Base-by-base conservation (phyloP, 192 early-diverging fungal genomes). In the Backusella luteola region DNA sequence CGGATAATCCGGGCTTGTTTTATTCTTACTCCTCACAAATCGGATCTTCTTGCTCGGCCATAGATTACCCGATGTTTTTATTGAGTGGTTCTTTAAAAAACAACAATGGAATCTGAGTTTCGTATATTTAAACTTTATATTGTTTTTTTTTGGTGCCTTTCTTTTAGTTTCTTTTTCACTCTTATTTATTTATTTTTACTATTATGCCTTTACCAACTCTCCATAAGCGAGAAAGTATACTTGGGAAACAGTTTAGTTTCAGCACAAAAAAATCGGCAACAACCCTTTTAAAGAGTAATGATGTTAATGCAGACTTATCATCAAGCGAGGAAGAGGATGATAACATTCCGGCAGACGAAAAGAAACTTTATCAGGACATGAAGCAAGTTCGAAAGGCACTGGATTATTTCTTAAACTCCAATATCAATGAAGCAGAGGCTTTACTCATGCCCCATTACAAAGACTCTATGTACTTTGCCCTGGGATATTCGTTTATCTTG, bases 361-460 rank as follows among this genome's bases (percentile, higher is more conserved):
- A 63, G 11, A 63, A 63, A 12, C 56, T 63, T 63, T 63, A 63
- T 29, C 56, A 79, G 15, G 80, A 81, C 29, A 77, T 81, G 26
- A 39, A 49, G 14, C 49, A 93, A 59, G 81, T 90, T 67, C 81
- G 86, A 75, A 76, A 82, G 15, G 91, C 90, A 1, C 78, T 97
- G 17, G 89, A 92, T 71, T 77, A 91, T 52, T 97, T 97, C 75
- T 73, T 95, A 34, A 87, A 95, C 80, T 94, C 92, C 0, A 84
- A 87, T 29, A 92, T 97, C 80, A 84, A 85, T 17, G 88, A 91
- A 44, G 85, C 92, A 32, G 96, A 96, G 71, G 79, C 75, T 2
- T 75, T 91, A 2, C 77, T 96, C 66, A 34, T 41, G 14, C 73
- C 67, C 0, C 63, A 76, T 34, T 34, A 81, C 29, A 79, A 84